Conservation (phyloP, 257 asterid species). For the Solanum rostratum region DNA sequence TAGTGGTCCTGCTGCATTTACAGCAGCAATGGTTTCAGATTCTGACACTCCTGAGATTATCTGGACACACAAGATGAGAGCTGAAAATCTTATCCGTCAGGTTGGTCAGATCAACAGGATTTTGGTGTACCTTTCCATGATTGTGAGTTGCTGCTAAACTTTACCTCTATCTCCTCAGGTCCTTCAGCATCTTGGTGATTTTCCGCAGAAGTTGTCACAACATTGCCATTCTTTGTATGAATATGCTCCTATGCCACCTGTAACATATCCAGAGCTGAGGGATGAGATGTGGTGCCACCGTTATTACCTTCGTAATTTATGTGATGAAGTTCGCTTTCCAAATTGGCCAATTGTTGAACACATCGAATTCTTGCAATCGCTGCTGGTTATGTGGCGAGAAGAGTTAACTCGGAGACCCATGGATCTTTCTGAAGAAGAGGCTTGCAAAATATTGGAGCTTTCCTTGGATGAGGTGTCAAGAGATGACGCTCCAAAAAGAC, state of each 20-base stretch:
- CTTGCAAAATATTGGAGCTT: slow-evolving; percentile 88
- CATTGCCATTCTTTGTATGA: slow-evolving; percentile 92
- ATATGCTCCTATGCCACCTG: slow-evolving; percentile 99
- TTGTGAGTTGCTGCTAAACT: neutral
- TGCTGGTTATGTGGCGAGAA: slow-evolving; percentile 97
- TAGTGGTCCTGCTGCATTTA: slow-evolving; percentile 89
- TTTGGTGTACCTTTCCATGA: neutral
- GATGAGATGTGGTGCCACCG: slow-evolving; percentile 99
- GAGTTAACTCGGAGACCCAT: slow-evolving; percentile 95
- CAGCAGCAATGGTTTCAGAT: slow-evolving; percentile 98
- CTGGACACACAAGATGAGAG: slow-evolving; percentile 99
- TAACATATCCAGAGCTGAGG: slow-evolving; percentile 91
- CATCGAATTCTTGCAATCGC: slow-evolving; percentile 93
- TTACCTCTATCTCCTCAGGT: slow-evolving; percentile 39
- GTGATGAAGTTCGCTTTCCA: slow-evolving; percentile 95
- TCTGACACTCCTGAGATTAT: slow-evolving; percentile 99
- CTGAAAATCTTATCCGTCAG: slow-evolving; percentile 90
- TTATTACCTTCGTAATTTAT: slow-evolving; percentile 79
- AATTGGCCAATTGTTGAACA: slow-evolving; percentile 99
- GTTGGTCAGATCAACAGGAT: slow-evolving; percentile 22
- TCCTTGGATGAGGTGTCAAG: slow-evolving; percentile 84
- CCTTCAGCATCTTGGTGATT: slow-evolving; percentile 98
- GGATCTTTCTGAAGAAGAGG: slow-evolving; percentile 99
- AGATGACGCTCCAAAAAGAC: slow-evolving; percentile 62
- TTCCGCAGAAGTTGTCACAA: slow-evolving; percentile 87